Evolutionary conservation across 805 yeast genomes (phyloP).

Genomic region (Lipomyces starkeyi): DNA sequence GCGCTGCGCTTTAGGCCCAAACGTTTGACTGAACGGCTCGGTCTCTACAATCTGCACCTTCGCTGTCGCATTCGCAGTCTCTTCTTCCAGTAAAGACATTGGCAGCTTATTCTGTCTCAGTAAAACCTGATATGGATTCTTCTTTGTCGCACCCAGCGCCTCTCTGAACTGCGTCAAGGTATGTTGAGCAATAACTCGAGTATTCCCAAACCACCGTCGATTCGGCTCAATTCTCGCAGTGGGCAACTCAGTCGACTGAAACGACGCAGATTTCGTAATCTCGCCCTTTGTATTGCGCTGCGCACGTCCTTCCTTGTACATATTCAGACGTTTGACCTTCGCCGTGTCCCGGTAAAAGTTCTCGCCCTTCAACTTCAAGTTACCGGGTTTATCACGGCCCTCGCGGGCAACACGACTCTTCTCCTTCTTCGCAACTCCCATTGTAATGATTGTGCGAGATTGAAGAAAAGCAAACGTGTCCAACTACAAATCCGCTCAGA

Average conservation of each 20-base stretch:
- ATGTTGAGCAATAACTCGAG: slow-evolving; percentile 96
- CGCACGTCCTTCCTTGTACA: slow-evolving; percentile 93
- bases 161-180: slow-evolving; percentile 92
- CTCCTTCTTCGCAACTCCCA: slow-evolving; percentile 96
- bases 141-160: slow-evolving; percentile 84
- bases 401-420: slow-evolving; percentile 84
- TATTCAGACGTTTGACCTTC: slow-evolving; percentile 71
- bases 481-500: neutral
- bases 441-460: slow-evolving; percentile 42
- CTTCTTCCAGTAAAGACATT: slow-evolving; percentile 91
- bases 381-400: slow-evolving; percentile 74
- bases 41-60: slow-evolving; percentile 83
- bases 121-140: slow-evolving; percentile 84
- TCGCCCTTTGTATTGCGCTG: slow-evolving; percentile 87
- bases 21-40: slow-evolving; percentile 78
- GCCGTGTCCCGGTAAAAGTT: slow-evolving; percentile 69
- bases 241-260: slow-evolving; percentile 87
- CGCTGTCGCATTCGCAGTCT: slow-evolving; percentile 69
- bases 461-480: neutral
- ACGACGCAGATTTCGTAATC: slow-evolving; percentile 80
- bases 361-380: slow-evolving; percentile 93
- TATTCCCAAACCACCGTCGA: slow-evolving; percentile 96
- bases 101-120: slow-evolving; percentile 90
- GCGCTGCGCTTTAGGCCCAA: slow-evolving; percentile 95
- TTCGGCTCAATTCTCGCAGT: slow-evolving; percentile 94